phyloP scores from a whole-genome alignment of 768 basidiomycete species.

The Suillus ampliporus region DNA sequence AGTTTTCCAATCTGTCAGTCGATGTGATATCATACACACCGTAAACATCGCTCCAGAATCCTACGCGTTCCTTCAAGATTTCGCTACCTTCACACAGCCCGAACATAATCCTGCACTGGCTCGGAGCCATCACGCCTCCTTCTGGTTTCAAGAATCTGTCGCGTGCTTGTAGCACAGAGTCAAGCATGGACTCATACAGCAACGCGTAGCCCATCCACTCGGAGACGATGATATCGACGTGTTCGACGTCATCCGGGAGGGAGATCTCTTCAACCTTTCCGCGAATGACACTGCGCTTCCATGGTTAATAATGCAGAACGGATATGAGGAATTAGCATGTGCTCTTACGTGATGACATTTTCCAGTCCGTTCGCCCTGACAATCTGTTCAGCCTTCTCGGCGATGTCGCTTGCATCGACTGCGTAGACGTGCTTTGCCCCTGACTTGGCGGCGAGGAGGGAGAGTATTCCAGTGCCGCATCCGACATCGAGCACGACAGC shows the following conservation, averaged over 20 bases:
- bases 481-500: slow-evolving; percentile 94
- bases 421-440: slow-evolving; percentile 92
- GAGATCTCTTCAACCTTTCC: slow-evolving; percentile 91
- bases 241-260: slow-evolving; percentile 69
- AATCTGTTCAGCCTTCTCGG: slow-evolving; percentile 76
- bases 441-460: slow-evolving; percentile 86
- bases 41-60: slow-evolving; percentile 92
- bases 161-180: slow-evolving; percentile 88
- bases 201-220: slow-evolving; percentile 98
- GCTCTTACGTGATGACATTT: slow-evolving; percentile 65
- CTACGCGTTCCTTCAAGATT: slow-evolving; percentile 79
- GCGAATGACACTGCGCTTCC: slow-evolving; percentile 65
- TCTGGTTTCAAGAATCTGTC: slow-evolving; percentile 79
- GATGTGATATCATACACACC: slow-evolving; percentile 50
- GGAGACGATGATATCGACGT: slow-evolving; percentile 94
- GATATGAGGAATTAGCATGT: background rate
- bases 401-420: slow-evolving; percentile 89
- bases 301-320: background rate
- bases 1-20: background rate
- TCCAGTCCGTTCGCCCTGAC: slow-evolving; percentile 77
- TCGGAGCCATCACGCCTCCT: slow-evolving; percentile 87
- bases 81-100: slow-evolving; percentile 78
- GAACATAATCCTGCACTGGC: slow-evolving; percentile 87
- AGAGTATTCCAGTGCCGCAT: slow-evolving; percentile 93
- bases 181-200: slow-evolving; percentile 97